Evolutionary conservation across 768 basidiomycete species (phyloP).

Genomic region (Crassisporium funariophilum): DNA sequence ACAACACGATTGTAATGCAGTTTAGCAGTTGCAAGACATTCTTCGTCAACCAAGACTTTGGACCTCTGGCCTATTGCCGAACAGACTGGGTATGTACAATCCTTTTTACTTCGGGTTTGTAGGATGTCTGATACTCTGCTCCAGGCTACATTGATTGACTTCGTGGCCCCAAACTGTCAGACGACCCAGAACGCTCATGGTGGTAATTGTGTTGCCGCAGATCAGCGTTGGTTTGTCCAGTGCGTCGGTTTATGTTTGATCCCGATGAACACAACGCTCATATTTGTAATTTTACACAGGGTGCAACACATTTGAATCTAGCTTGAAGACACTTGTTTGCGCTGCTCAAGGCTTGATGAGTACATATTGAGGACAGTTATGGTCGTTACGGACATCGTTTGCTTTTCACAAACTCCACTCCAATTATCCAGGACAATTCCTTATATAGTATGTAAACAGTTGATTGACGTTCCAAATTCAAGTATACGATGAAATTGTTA

Average conservation of each 20-base stretch:
- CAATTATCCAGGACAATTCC: too few relatives aligned
- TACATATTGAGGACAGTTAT: neutral
- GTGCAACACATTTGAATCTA: conserved; percentile 10
- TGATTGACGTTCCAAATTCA: too few relatives aligned
- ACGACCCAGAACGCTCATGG: conserved; percentile 52
- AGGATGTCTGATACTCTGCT: neutral
- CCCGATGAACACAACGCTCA: too few relatives aligned
- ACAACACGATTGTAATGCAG: conserved; percentile 42
- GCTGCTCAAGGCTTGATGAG: neutral
- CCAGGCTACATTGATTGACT: conserved; percentile 42
- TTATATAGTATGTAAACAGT: too few relatives aligned
- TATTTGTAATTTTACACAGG: conserved; percentile 1
- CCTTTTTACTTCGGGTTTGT: neutral
- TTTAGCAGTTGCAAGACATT: conserved; percentile 47
- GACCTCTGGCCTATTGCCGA: conserved; percentile 44
- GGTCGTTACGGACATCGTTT: too few relatives aligned
- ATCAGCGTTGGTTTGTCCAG: conserved; percentile 54
- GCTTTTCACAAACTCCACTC: neutral
- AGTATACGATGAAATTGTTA: too few relatives aligned
- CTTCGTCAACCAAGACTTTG: conserved; percentile 49
- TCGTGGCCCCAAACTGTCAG: conserved; percentile 48
- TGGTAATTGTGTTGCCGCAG: conserved; percentile 47
- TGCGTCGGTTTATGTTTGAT: conserved; percentile 25
- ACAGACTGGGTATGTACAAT: conserved; percentile 42
- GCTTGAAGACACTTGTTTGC: neutral